These are phyloP conservation scores for Aurifilum marmelostoma DNA, from an alignment of 2,329 filamentous ascomycete genomes.

Conservation along the genomic window DNA sequence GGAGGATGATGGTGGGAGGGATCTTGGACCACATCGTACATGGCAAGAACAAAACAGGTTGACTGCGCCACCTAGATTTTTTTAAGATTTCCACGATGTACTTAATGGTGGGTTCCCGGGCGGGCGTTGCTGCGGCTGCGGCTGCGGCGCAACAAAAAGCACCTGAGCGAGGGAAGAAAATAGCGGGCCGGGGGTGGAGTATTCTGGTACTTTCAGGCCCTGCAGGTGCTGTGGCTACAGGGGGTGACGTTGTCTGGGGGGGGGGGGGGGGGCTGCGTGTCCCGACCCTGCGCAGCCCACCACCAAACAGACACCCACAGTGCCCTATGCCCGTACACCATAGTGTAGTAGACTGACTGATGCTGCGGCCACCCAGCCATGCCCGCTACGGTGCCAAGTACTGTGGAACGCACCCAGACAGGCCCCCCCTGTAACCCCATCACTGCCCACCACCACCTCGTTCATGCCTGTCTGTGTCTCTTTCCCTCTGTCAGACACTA, in stretches of 20 bases:
- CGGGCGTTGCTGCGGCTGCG: constrained; percentile 5
- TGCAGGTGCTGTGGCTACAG: constrained; percentile 2
- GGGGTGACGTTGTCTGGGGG: constrained; percentile 11
- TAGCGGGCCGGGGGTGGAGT: background rate
- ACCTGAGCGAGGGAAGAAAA: constrained; percentile 6
- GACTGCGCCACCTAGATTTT: constrained; percentile 12
- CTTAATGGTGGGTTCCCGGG: background rate
- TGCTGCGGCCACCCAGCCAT: background rate
- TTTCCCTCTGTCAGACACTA: background rate
- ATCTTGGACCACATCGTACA: background rate
- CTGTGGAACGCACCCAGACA: background rate
- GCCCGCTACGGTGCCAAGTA: background rate
- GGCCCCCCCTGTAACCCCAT: background rate
- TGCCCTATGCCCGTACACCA: no score
- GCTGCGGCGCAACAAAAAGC: constrained; percentile 12
- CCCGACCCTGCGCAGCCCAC: background rate
- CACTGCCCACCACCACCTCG: background rate
- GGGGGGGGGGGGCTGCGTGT: no score
- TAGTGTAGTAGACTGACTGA: no score
- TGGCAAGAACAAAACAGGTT: background rate
- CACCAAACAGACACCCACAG: no score
- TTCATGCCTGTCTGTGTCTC: no score
- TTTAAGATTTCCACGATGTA: background rate
- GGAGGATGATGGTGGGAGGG: background rate
- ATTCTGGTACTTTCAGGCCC: background rate